A percentile compares a stretch with the other conserved stretches of the same genome.
Conservation (phyloP, 805 yeast genomes). For the Metschnikowia koreensis region DNA sequence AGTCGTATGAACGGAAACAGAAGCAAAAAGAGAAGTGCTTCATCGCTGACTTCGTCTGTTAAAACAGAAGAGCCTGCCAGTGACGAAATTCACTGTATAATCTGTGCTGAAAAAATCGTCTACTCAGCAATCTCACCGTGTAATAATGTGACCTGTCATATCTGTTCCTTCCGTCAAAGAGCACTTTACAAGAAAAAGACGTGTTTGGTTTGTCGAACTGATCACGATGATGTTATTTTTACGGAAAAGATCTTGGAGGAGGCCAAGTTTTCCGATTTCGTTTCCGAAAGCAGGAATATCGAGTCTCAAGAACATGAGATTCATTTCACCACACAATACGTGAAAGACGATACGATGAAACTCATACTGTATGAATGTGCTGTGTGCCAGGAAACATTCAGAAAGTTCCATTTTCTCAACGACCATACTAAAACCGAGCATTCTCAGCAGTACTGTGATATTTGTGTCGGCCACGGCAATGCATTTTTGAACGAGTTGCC, state of each 20-base stretch:
- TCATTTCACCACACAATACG: slow-evolving; percentile 55
- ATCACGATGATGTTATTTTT: slow-evolving; percentile 55
- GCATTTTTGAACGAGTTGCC: slow-evolving; percentile 73
- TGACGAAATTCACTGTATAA: slow-evolving; percentile 59
- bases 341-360: slow-evolving; percentile 46
- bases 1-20: slow-evolving; percentile 4
- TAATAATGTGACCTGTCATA: slow-evolving; percentile 79
- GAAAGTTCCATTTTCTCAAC: slow-evolving; percentile 54
- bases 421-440: slow-evolving; percentile 69
- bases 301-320: slow-evolving; percentile 50
- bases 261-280: slow-evolving; percentile 35
- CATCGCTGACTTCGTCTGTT: background rate
- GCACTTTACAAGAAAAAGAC: slow-evolving; percentile 69
- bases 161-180: slow-evolving; percentile 78
- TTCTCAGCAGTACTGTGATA: slow-evolving; percentile 61
- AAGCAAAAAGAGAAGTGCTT: background rate
- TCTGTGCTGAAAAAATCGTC: slow-evolving; percentile 75
- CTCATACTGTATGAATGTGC: slow-evolving; percentile 61
- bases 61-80: slow-evolving; percentile 16
- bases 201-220: slow-evolving; percentile 85
- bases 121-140: slow-evolving; percentile 77
- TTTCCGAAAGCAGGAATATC: slow-evolving; percentile 28
- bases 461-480: slow-evolving; percentile 75
- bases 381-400: slow-evolving; percentile 41
- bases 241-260: slow-evolving; percentile 44